Evolutionary conservation across 257 asterid species (phyloP).

Genomic region (Fraxinus excelsior): DNA sequence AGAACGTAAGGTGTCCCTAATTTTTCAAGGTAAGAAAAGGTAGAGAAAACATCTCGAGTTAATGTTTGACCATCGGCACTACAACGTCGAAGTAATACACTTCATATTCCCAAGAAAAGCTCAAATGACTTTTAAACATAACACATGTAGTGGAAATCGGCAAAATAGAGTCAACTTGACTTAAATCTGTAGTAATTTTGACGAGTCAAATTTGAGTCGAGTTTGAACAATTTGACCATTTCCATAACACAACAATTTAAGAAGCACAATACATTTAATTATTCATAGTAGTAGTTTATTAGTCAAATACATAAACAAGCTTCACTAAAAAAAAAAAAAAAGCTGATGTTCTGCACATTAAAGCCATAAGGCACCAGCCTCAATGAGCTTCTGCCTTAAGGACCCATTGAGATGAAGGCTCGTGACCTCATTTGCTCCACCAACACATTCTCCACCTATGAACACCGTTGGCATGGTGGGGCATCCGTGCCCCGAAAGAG

Average conservation of each 20-base stretch:
- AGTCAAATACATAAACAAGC: constrained; percentile 13
- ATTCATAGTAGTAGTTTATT: constrained; percentile 18
- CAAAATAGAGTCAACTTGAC: no score
- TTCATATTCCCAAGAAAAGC: no score
- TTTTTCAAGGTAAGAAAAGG: no score
- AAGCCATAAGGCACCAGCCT: constrained; percentile 42
- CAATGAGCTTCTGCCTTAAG: constrained; percentile 35
- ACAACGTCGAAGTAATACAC: no score
- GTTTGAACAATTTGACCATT: not conserved
- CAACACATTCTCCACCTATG: constrained; percentile 45
- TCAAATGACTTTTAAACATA: no score
- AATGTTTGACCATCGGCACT: no score
- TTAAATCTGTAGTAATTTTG: not conserved
- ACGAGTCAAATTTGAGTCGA: no score
- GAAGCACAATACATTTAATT: not conserved
- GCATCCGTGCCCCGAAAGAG: constrained; percentile 30
- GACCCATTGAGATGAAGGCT: constrained; percentile 35
- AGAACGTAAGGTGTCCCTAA: no score
- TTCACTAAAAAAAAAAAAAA: constrained; percentile 36
- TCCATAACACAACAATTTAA: not conserved
- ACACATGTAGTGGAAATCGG: no score
- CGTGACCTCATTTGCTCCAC: constrained; percentile 42
- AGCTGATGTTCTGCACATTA: constrained; percentile 6
- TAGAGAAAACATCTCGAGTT: no score
- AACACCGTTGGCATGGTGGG: constrained; percentile 45